These are phyloP conservation scores for Cyclostephanos tholiformis DNA, from an alignment of 108 stramenopile genomes.

Conservation along the genomic window DNA sequence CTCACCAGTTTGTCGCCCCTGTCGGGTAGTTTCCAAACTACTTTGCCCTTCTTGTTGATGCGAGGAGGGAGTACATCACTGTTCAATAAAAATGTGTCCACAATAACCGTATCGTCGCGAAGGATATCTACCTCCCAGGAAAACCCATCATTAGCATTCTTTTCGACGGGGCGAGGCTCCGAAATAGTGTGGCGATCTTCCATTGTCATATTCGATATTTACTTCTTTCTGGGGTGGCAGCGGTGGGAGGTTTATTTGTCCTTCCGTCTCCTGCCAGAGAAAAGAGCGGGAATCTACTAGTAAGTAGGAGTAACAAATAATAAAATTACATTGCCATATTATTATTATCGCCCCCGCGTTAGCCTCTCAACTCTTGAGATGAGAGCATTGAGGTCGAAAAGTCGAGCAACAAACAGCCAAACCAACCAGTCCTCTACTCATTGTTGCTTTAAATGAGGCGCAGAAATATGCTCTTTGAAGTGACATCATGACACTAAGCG, in stretches of 20 bases:
- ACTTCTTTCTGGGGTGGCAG: too few relatives aligned
- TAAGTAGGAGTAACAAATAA: too few relatives aligned
- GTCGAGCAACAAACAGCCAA: background rate
- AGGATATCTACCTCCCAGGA: conserved; percentile 80
- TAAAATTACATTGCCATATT: too few relatives aligned
- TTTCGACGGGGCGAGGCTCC: conserved; percentile 55
- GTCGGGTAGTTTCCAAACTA: conserved; percentile 74
- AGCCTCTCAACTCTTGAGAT: background rate
- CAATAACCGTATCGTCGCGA: conserved; percentile 64
- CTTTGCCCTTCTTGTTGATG: conserved; percentile 65
- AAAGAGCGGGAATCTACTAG: too few relatives aligned
- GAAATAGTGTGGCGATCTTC: conserved; percentile 79
- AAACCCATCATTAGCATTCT: conserved; percentile 27
- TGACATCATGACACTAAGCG: background rate
- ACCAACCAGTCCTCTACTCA: background rate
- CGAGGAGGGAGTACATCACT: conserved; percentile 68
- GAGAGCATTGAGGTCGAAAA: background rate
- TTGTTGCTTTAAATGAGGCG: background rate
- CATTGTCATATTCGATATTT: conserved; percentile 51
- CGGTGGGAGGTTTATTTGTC: too few relatives aligned
- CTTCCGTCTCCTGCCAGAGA: too few relatives aligned
- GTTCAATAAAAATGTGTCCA: conserved; percentile 62
- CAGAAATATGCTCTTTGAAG: background rate
- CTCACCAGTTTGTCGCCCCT: conserved; percentile 39
- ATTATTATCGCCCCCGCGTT: too few relatives aligned